Evolutionary conservation across 1,284 basidiomycete genomes (phyloP).

Genomic region (Meira miltonrushii): DNA sequence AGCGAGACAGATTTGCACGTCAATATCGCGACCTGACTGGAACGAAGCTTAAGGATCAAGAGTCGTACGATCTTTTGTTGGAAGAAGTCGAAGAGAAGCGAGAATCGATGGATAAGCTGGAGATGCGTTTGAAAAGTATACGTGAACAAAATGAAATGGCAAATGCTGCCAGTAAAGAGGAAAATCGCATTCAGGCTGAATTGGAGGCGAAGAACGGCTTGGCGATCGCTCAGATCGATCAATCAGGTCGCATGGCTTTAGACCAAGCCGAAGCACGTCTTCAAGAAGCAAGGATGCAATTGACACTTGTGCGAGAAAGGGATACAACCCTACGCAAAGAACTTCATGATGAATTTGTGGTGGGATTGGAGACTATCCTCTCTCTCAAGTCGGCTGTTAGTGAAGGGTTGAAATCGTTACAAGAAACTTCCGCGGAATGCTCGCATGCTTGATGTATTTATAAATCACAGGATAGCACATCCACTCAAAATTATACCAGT

Average conservation of each 20-base stretch:
- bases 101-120: background rate
- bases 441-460: no score
- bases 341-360: background rate
- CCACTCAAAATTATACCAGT: background rate
- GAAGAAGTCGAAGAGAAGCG: background rate
- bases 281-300: background rate
- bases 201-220: background rate
- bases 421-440: background rate
- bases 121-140: background rate
- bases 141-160: background rate
- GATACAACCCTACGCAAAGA: background rate
- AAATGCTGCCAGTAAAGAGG: background rate
- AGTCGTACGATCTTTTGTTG: background rate
- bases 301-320: background rate
- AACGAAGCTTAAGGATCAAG: conserved; percentile 3
- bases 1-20: background rate
- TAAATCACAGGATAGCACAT: no score
- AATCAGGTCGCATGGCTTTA: background rate
- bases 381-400: background rate
- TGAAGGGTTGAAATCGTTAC: background rate
- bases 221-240: background rate
- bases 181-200: background rate
- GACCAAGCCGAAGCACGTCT: background rate
- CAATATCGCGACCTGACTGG: background rate
- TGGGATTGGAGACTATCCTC: background rate